Conservation (phyloP, 78 protist species). For the Bigelowiella natans region DNA sequence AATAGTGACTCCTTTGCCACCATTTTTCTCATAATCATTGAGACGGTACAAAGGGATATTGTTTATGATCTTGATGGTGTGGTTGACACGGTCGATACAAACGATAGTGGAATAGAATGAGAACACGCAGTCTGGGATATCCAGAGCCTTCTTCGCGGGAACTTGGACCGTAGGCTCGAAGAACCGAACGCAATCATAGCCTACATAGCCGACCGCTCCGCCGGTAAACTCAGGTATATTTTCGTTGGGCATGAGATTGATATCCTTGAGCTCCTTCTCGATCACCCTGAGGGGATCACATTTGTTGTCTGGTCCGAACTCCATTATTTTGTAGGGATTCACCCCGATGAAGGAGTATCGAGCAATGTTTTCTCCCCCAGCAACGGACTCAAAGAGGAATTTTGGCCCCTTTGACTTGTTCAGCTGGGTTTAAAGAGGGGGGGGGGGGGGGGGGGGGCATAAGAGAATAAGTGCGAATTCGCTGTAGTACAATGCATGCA, state of each 20-base stretch:
- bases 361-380: constrained; percentile 15
- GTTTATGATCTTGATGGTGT: neutral
- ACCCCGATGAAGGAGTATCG: constrained; percentile 38
- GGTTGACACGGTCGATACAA: constrained; percentile 23
- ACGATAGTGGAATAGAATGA: constrained; percentile 25
- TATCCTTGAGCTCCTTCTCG: neutral
- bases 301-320: neutral
- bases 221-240: constrained; percentile 4
- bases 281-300: neutral
- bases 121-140: constrained; percentile 37
- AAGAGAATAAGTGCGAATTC: no score
- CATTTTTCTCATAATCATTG: neutral
- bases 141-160: neutral
- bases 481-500: no score
- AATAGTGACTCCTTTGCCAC: neutral
- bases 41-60: constrained; percentile 13
- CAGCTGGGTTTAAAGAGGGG: neutral
- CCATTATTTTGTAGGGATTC: neutral
- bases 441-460: neutral
- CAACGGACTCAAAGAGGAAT: constrained; percentile 37
- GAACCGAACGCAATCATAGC: neutral
- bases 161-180: constrained; percentile 12
- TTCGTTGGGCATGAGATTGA: neutral
- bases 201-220: constrained; percentile 6
- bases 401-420: neutral